These are phyloP conservation scores for Pseudocercospora crystallina DNA, from an alignment of 2,329 filamentous ascomycete genomes.

Conservation along the genomic window DNA sequence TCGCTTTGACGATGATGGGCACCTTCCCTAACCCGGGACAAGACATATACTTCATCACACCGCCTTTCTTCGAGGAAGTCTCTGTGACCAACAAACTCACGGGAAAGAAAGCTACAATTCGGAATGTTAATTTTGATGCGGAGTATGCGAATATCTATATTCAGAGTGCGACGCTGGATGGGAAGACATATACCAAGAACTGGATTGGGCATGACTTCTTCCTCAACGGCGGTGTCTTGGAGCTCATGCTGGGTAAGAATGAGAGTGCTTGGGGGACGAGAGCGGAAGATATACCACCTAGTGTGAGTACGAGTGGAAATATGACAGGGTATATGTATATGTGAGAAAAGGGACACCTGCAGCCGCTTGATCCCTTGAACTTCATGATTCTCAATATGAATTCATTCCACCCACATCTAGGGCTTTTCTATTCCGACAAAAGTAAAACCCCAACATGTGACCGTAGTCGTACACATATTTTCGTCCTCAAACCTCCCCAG, in stretches of 20 bases:
- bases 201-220: constrained; percentile 50
- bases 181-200: constrained; percentile 43
- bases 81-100: constrained; percentile 42
- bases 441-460: too few relatives aligned
- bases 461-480: too few relatives aligned
- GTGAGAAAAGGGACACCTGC: background rate
- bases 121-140: constrained; percentile 44
- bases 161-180: constrained; percentile 45
- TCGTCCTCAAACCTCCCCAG: too few relatives aligned
- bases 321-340: constrained; percentile 8
- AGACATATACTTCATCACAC: constrained; percentile 49
- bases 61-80: constrained; percentile 47
- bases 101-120: constrained; percentile 43
- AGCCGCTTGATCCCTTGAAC: background rate
- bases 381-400: too few relatives aligned
- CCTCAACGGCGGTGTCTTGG: constrained; percentile 43
- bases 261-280: constrained; percentile 48
- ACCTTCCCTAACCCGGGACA: constrained; percentile 50
- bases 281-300: constrained; percentile 44
- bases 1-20: constrained; percentile 45
- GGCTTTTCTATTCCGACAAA: too few relatives aligned
- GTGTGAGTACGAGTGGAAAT: constrained; percentile 28
- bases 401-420: too few relatives aligned
- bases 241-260: constrained; percentile 41
- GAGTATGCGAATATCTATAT: constrained; percentile 45